A percentile compares a stretch with the other conserved stretches of the same genome.
Conservation (phyloP, 2,329 filamentous ascomycete species). For the Periconia sp. region DNA sequence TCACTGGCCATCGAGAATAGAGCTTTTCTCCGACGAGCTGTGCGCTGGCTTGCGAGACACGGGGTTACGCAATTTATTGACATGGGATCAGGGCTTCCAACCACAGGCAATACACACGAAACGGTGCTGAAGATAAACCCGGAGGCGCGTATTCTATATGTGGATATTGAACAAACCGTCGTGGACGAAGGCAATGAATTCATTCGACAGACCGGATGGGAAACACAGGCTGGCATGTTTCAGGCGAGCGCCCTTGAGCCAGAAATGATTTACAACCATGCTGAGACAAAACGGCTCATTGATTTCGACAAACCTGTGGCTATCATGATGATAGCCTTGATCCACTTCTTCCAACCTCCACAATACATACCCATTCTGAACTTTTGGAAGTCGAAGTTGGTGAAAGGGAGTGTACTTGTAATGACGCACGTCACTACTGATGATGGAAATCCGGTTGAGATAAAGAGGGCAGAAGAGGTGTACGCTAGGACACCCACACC, state of each 20-base stretch:
- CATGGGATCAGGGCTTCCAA: constrained; percentile 15
- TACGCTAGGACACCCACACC: constrained; percentile 5
- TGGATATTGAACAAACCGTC: constrained; percentile 10
- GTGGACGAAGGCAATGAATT: constrained; percentile 7
- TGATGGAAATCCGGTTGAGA: constrained; percentile 1
- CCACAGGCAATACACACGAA: constrained; percentile 13
- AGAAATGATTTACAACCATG: constrained; percentile 4
- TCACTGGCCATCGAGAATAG: constrained; percentile 9
- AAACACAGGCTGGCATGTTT: constrained; percentile 9
- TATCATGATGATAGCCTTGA: constrained; percentile 11
- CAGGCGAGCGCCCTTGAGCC: constrained; percentile 9
- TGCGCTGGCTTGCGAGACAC: constrained; percentile 8
- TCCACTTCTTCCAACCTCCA: constrained; percentile 9
- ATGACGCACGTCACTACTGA: constrained; percentile 12
- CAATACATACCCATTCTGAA: constrained; percentile 8
- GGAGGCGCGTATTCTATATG: constrained; percentile 12
- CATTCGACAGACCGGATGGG: constrained; percentile 2
- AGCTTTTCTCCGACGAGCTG: constrained; percentile 10
- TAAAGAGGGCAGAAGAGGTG: not conserved
- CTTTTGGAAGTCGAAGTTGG: constrained; percentile 7
- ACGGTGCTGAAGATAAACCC: constrained; percentile 3
- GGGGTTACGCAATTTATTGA: constrained; percentile 17
- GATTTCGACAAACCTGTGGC: constrained; percentile 13
- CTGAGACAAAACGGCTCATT: constrained; percentile 10
- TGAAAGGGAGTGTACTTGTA: constrained; percentile 12